These are phyloP conservation scores for Clohesyomyces aquaticus DNA, from an alignment of 495 filamentous ascomycete genomes.

Conservation along the genomic window DNA sequence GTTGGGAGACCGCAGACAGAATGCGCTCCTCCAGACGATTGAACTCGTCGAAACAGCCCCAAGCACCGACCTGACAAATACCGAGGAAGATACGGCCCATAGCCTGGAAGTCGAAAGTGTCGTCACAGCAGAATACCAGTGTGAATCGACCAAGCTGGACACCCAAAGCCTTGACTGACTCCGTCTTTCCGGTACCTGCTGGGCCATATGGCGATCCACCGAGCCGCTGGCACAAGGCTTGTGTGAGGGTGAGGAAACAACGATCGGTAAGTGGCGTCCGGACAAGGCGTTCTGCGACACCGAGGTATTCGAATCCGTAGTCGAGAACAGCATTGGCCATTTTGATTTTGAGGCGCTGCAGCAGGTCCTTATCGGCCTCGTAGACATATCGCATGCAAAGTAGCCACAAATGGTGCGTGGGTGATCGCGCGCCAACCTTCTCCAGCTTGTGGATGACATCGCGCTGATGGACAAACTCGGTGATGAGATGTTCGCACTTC, in stretches of 20 bases:
- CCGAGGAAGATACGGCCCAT: constrained; percentile 99
- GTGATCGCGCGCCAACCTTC: constrained; percentile 70
- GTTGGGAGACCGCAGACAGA: constrained; percentile 94
- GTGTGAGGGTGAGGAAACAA: constrained; percentile 95
- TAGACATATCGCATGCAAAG: constrained; percentile 99
- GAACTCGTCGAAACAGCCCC: constrained; percentile 99
- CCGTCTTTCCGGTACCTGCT: constrained; percentile 98
- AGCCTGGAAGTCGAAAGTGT: constrained; percentile 98
- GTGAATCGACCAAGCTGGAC: constrained; percentile 96
- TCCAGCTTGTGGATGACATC: constrained; percentile 86
- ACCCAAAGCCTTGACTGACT: constrained; percentile 97
- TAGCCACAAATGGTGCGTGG: constrained; percentile 88
- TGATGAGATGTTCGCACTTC: constrained; percentile 98
- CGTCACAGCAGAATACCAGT: constrained; percentile 97
- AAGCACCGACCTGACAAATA: constrained; percentile 98
- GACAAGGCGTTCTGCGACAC: constrained; percentile 92
- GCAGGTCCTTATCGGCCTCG: constrained; percentile 73
- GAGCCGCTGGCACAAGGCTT: constrained; percentile 90
- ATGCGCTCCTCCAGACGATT: constrained; percentile 98
- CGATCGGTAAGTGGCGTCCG: constrained; percentile 95
- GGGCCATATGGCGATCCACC: constrained; percentile 97
- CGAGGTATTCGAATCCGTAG: constrained; percentile 98
- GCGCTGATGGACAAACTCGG: constrained; percentile 96
- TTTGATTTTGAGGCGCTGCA: constrained; percentile 83
- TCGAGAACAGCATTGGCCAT: constrained; percentile 96